A percentile compares a stretch with the other conserved stretches of the same genome.
These are phyloP conservation scores for Trypanosoma brucei DNA, from an alignment of 208 protist genomes.

Conservation along the genomic window DNA sequence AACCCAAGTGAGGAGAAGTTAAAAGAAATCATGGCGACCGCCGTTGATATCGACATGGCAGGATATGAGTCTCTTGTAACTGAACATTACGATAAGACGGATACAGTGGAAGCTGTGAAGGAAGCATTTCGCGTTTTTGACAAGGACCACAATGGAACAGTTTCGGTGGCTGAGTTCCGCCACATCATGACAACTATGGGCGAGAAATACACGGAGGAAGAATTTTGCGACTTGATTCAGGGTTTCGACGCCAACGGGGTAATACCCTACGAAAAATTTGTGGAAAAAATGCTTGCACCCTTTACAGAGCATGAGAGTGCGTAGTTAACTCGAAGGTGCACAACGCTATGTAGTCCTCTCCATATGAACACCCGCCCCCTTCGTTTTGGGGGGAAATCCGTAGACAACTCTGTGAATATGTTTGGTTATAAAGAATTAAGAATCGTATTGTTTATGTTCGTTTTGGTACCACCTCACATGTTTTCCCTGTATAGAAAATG, in stretches of 20 bases:
- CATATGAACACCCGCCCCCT: not conserved
- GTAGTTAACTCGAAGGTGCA: not conserved
- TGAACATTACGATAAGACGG: conserved; percentile 85
- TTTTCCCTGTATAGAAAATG: conserved; percentile 4
- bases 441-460: too few relatives aligned
- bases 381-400: not conserved
- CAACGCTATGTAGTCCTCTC: not conserved
- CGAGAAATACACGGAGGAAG: conserved; percentile 95
- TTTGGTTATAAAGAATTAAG: too few relatives aligned
- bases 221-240: conserved; percentile 90
- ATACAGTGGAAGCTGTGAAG: conserved; percentile 92
- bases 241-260: conserved; percentile 88
- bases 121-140: conserved; percentile 97
- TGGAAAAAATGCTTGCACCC: conserved; percentile 86
- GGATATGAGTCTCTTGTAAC: conserved; percentile 78
- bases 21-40: conserved; percentile 79
- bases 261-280: conserved; percentile 89
- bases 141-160: conserved; percentile 93
- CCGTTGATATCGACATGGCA: conserved; percentile 77
- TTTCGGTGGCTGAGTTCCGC: conserved; percentile 93
- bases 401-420: too few relatives aligned
- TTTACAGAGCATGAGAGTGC: conserved; percentile 77
- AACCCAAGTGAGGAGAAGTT: conserved; percentile 92
- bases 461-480: not conserved
- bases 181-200: conserved; percentile 97